phyloP scores from a whole-genome alignment of 768 basidiomycete genomes.

The Boletus rubescentipes region DNA sequence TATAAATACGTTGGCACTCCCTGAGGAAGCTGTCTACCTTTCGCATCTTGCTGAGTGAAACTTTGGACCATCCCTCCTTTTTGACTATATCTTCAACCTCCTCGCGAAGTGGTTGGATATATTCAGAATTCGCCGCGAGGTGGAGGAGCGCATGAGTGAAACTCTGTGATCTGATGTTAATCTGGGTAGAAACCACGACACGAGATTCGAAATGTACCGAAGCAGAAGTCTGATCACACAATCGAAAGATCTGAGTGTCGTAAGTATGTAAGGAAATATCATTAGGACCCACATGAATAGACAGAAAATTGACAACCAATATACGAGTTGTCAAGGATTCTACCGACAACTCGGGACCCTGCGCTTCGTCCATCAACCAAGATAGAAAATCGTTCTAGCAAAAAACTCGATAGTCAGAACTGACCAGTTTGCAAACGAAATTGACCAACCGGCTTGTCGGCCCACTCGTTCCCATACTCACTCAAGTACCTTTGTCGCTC shows the following conservation, averaged over 20 bases:
- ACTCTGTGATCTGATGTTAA: constrained; percentile 14
- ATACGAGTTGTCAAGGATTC: constrained; percentile 24
- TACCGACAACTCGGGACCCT: constrained; percentile 10
- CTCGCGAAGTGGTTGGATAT: constrained; percentile 33
- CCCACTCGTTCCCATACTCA: constrained; percentile 27
- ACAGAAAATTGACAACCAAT: constrained; percentile 15
- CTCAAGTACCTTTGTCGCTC: constrained; percentile 23
- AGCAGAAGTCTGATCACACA: too few species aligned
- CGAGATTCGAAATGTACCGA: too few species aligned
- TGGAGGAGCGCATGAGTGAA: constrained; percentile 35
- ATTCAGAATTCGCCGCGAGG: constrained; percentile 37
- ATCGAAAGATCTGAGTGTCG: too few species aligned
- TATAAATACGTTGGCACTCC: constrained; percentile 35
- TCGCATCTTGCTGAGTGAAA: constrained; percentile 27
- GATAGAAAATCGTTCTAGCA: constrained; percentile 34
- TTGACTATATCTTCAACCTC: constrained; percentile 35
- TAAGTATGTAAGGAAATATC: not conserved
- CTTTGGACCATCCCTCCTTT: constrained; percentile 30
- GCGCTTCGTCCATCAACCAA: constrained; percentile 31
- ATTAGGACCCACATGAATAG: constrained; percentile 22
- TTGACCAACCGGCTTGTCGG: constrained; percentile 33
- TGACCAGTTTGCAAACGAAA: not conserved
- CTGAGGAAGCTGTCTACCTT: constrained; percentile 42
- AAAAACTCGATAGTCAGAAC: not conserved
- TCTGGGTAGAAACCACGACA: too few species aligned